Evolutionary conservation across 352 stramenopile genomes (phyloP), one percentile per base, ranked within the genome.

Genomic region (Phytophthora macrochlamydospora): DNA sequence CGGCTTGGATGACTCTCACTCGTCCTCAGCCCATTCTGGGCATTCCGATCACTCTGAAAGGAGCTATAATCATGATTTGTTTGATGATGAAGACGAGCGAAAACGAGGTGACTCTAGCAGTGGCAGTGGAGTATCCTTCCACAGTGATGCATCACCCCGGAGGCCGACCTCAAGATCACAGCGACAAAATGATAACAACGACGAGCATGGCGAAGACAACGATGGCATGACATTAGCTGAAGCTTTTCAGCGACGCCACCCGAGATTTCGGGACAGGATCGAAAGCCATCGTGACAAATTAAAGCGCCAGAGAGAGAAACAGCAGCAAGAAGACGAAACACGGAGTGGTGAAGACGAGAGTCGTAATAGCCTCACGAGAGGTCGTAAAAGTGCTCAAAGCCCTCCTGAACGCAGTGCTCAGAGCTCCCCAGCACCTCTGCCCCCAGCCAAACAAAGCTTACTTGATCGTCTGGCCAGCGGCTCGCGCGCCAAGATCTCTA

Each of bases 241-340:
- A 33, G 81, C 83, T 33, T 91, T 91, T 56, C 73, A 73, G 29
- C 61, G 60, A 33, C 83, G 78, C 2, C 83, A 92, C 57, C 81
- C 85, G n/a, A 51, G 69, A 9, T 92, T 91, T 49, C 67, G 71
- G n/a, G 59, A 60, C 14, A 81, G 69, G 2, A 62, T 71, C 43
- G 59, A 71, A 46, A 66, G 59, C 38, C 62, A 71, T 29, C 67
- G 49, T 18, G 70, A 59, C 50, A 81, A 59, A 46, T 57, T 65
- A n/a, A 84, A 59, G 60, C 76, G 28, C 50, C 72, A 59, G 52
- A 76, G 56, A 35, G 72, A 54, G 56, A 74, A 50, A 18, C 66
- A 79, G 30, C 57, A 73, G 7, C 28, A 70, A 62, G 18, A 35
- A 64, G 30, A 14, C 37, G 12, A 50, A 54, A 13, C 8, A 73